phyloP scores from a whole-genome alignment of 768 basidiomycete genomes.

The Leccinellum luteum region DNA sequence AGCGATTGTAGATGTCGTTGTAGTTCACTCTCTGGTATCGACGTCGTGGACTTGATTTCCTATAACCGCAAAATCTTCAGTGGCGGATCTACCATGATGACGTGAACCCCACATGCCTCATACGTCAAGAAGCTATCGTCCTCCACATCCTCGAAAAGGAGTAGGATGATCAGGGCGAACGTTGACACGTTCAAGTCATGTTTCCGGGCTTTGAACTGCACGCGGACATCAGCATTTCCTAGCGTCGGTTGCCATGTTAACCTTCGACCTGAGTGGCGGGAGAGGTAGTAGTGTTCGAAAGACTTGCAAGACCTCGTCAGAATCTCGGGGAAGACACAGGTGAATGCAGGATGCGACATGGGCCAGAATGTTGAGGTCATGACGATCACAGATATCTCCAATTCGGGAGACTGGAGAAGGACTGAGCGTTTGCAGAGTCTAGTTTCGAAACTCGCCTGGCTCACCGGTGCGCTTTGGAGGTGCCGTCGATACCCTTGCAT shows the following conservation, averaged over 20 bases:
- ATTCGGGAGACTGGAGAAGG: conserved; percentile 56
- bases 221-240: conserved; percentile 87
- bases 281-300: conserved; percentile 89
- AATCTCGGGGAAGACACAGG: conserved; percentile 65
- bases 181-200: conserved; percentile 95
- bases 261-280: conserved; percentile 83
- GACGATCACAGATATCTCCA: conserved; percentile 85
- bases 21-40: conserved; percentile 73
- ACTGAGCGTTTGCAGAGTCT: conserved; percentile 9
- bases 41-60: conserved; percentile 81
- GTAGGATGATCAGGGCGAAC: conserved; percentile 79
- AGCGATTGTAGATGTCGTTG: conserved; percentile 94
- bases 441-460: conserved; percentile 21
- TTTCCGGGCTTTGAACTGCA: conserved; percentile 70
- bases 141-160: conserved; percentile 75
- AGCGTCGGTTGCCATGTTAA: conserved; percentile 90
- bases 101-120: conserved; percentile 44
- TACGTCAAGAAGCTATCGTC: conserved; percentile 76
- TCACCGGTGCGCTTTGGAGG: conserved; percentile 59
- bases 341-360: conserved; percentile 58
- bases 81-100: neutral
- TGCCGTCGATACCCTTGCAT: conserved; percentile 69
- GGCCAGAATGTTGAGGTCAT: conserved; percentile 99
- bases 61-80: conserved; percentile 29
- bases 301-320: conserved; percentile 66